A percentile compares a stretch with the other conserved stretches of the same genome.
Conservation (phyloP, 352 stramenopile species). For the Globisporangium nagaii region DNA sequence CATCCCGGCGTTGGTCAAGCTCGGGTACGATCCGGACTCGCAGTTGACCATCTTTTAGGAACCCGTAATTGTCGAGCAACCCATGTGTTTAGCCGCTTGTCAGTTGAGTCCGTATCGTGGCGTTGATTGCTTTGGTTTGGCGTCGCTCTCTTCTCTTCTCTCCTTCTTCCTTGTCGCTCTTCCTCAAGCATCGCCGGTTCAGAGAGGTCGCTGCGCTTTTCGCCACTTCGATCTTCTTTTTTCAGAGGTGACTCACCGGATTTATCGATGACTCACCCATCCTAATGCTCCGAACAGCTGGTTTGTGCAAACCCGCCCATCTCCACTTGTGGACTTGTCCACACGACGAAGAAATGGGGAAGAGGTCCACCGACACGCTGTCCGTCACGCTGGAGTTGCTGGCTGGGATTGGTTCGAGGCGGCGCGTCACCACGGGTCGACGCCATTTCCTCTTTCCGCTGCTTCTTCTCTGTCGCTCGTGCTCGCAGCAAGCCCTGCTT, state of each 20-base stretch:
- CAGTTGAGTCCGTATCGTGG: background rate
- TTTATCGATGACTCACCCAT: slow-evolving; percentile 20
- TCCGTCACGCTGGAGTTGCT: background rate
- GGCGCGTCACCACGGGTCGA: slow-evolving; percentile 19
- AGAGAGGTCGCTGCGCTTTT: too few relatives aligned
- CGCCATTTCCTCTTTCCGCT: background rate
- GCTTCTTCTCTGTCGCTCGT: background rate
- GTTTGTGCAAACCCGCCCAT: background rate
- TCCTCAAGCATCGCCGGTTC: too few relatives aligned
- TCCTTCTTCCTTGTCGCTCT: too few relatives aligned
- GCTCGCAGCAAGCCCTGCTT: background rate
- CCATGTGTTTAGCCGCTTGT: too few relatives aligned
- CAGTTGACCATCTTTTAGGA: slow-evolving; percentile 53
- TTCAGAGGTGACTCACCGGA: slow-evolving; percentile 1
- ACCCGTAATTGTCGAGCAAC: too few relatives aligned
- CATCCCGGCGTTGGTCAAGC: slow-evolving; percentile 76
- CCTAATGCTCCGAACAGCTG: background rate
- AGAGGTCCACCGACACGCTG: slow-evolving; percentile 4
- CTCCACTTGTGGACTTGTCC: too few relatives aligned
- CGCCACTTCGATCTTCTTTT: too few relatives aligned
- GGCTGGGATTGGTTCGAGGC: slow-evolving; percentile 17
- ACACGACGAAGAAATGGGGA: too few relatives aligned
- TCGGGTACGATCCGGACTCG: slow-evolving; percentile 81
- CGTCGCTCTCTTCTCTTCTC: too few relatives aligned
- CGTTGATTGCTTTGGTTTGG: too few relatives aligned